A percentile compares a stretch with the other conserved stretches of the same genome.
phyloP scores from a whole-genome alignment of 75 land plant species.

The Cryptomeria japonica region DNA sequence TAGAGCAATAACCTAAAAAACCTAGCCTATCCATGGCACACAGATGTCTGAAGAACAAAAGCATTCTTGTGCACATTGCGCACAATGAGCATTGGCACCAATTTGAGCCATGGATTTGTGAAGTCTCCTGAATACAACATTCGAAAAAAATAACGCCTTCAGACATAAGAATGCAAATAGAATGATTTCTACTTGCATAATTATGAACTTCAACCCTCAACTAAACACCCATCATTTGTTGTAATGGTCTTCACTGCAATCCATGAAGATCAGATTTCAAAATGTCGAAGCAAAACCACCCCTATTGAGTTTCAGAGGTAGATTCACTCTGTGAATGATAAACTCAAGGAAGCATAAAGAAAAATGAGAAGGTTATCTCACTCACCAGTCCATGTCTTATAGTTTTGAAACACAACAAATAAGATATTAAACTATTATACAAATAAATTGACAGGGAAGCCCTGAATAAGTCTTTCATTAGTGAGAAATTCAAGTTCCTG shows the following conservation, averaged over 20 bases:
- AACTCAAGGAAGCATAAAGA: neutral
- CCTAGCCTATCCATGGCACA: neutral
- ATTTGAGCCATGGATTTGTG: neutral
- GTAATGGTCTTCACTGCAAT: conserved; percentile 4
- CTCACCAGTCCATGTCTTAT: neutral
- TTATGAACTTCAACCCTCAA: neutral
- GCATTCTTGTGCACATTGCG: neutral
- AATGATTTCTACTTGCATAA: neutral
- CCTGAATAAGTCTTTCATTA: neutral
- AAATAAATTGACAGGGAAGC: neutral
- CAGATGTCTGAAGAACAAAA: neutral
- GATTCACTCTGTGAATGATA: neutral
- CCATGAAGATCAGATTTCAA: neutral
- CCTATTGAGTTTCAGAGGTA: neutral
- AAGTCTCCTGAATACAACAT: neutral
- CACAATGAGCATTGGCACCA: conserved; percentile 1
- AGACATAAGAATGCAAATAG: neutral
- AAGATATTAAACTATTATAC: neutral
- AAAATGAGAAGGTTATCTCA: neutral
- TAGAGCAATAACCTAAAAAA: neutral
- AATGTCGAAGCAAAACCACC: conserved; percentile 2
- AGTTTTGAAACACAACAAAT: neutral
- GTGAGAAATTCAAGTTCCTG: neutral
- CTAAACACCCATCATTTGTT: neutral
- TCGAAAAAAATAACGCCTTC: neutral